phyloP scores from a whole-genome alignment of 2,329 filamentous ascomycete genomes.

The Talaromyces piceae region DNA sequence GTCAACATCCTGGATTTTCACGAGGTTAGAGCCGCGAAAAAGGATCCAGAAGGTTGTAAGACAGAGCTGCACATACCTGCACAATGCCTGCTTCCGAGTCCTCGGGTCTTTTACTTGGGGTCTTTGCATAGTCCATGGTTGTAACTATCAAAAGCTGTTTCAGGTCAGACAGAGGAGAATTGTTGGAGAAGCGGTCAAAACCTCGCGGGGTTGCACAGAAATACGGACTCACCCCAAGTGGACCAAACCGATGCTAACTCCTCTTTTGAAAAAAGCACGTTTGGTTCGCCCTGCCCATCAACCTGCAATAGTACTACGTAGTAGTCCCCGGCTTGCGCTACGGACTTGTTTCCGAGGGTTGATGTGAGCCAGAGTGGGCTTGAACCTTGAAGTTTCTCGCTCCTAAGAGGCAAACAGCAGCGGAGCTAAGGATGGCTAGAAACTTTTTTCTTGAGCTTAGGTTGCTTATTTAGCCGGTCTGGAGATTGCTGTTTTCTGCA shows the following conservation, averaged over 20 bases:
- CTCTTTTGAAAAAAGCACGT: too few relatives aligned
- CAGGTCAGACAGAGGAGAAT: background rate
- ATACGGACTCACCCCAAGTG: background rate
- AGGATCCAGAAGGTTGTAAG: background rate
- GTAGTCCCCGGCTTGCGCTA: background rate
- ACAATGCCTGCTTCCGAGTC: background rate
- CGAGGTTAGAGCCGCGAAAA: background rate
- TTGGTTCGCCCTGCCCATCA: background rate
- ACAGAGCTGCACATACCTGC: background rate
- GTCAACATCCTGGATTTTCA: background rate
- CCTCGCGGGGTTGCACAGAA: background rate
- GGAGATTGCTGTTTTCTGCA: too few relatives aligned
- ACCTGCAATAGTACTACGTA: background rate
- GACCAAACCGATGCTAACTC: background rate
- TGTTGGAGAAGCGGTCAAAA: conserved; percentile 1
- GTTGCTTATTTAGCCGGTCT: too few relatives aligned
- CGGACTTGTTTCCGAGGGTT: background rate
- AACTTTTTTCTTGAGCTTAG: too few relatives aligned
- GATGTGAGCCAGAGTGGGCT: too few relatives aligned
- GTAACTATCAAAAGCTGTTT: too few relatives aligned
- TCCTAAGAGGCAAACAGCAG: too few relatives aligned
- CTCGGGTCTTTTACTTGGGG: background rate
- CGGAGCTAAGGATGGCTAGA: too few relatives aligned
- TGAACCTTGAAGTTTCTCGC: too few relatives aligned
- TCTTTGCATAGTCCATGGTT: background rate